phyloP scores from a whole-genome alignment of 495 filamentous ascomycete species.

The Penicillium bialowiezense region DNA sequence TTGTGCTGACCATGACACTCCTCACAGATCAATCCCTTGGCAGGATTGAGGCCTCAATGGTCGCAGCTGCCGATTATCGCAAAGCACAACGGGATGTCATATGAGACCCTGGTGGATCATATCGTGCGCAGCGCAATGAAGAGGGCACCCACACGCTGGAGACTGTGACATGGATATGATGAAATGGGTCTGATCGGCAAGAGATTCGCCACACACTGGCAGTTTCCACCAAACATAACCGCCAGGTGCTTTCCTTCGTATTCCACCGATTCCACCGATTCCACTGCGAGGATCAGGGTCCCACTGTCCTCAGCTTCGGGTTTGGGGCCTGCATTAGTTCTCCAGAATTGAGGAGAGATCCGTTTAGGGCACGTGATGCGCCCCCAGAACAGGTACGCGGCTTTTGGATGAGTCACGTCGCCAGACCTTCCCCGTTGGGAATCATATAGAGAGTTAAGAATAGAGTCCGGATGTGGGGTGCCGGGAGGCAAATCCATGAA shows the following conservation, averaged over 20 bases:
- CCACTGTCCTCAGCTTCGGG: neutral
- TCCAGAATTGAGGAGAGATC: neutral
- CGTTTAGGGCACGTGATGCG: constrained; percentile 5
- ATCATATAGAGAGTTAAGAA: constrained; percentile 1
- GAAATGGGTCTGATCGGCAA: constrained; percentile 6
- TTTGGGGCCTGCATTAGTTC: constrained; percentile 9
- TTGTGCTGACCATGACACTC: too few species aligned
- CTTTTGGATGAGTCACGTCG: constrained; percentile 11
- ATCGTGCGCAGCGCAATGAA: neutral
- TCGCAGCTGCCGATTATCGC: neutral
- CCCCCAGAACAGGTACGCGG: constrained; percentile 1
- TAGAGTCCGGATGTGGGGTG: constrained; percentile 3
- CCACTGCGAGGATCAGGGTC: neutral
- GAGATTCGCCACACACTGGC: constrained; percentile 9
- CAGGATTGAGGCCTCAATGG: neutral
- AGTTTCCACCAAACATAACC: constrained; percentile 1
- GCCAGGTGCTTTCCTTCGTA: neutral
- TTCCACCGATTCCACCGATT: neutral
- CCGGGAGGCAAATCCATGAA: neutral
- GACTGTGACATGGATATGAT: constrained; percentile 13
- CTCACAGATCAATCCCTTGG: neutral
- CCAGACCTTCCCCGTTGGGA: constrained; percentile 2
- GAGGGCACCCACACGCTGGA: neutral
- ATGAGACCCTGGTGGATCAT: neutral
- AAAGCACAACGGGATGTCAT: constrained; percentile 2